Evolutionary conservation across 257 asterid genomes (phyloP).

Genomic region (Cynanchum wilfordii): DNA sequence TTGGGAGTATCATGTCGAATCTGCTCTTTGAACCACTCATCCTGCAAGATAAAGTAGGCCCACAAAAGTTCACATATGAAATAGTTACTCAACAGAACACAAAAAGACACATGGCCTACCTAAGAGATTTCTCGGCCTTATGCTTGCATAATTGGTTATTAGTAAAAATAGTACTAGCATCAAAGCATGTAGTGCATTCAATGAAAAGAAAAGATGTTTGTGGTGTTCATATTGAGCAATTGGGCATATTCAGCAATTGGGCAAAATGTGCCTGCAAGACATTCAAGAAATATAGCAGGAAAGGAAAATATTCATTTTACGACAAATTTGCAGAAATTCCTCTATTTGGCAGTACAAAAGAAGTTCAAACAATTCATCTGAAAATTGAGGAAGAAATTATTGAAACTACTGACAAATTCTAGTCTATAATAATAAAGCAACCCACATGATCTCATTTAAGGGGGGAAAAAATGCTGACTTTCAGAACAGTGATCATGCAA

Average conservation of each 20-base stretch:
- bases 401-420: neutral
- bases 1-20: constrained; percentile 43
- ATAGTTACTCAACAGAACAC: neutral
- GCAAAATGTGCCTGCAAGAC: neutral
- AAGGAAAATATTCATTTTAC: neutral
- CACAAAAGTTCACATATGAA: constrained; percentile 1
- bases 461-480: neutral
- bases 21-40: constrained; percentile 46
- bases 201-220: neutral
- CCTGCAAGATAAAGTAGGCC: constrained; percentile 36
- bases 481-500: neutral
- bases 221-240: neutral
- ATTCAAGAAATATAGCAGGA: neutral
- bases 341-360: neutral
- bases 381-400: neutral
- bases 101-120: neutral
- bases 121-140: neutral
- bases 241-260: neutral
- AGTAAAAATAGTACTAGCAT: neutral
- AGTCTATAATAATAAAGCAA: neutral
- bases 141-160: neutral
- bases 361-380: no score
- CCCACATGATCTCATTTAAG: neutral
- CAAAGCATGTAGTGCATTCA: neutral
- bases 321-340: neutral